Conservation (phyloP, 2,329 filamentous ascomycete species). For the Sphaerulina vaccinii region DNA sequence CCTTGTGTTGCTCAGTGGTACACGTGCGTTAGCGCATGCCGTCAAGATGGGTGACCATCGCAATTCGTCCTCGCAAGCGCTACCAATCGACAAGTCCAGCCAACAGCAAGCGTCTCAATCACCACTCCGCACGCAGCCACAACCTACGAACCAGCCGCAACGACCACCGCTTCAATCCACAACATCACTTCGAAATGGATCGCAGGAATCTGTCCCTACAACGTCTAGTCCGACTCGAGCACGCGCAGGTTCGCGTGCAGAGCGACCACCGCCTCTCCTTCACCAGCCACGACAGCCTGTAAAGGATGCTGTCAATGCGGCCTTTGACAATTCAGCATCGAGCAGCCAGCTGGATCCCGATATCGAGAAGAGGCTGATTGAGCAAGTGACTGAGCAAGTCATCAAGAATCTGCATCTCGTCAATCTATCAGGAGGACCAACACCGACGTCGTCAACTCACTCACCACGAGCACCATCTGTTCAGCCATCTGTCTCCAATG, state of each 20-base stretch:
- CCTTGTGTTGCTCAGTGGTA: constrained; percentile 1
- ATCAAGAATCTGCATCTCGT: constrained; percentile 39
- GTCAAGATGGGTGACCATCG: constrained; percentile 15
- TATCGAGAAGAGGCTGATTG: constrained; percentile 60
- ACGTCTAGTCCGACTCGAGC: constrained; percentile 16
- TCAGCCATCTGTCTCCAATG: constrained; percentile 26
- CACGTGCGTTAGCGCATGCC: constrained; percentile 11
- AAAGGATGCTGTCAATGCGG: constrained; percentile 57
- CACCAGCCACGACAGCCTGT: constrained; percentile 45
- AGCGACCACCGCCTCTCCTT: constrained; percentile 19
- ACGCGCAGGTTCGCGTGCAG: constrained; percentile 17
- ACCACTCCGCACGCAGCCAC: constrained; percentile 1
- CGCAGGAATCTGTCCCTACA: constrained; percentile 11
- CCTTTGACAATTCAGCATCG: constrained; percentile 53
- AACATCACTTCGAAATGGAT: constrained; percentile 1
- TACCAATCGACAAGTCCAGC: background rate
- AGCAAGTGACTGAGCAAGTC: constrained; percentile 57
- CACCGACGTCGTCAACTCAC: constrained; percentile 32
- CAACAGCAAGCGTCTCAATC: background rate
- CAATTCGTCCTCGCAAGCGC: constrained; percentile 10
- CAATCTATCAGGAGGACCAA: constrained; percentile 19
- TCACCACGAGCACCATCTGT: constrained; percentile 24
- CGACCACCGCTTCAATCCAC: constrained; percentile 9
- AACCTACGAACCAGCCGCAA: constrained; percentile 7
- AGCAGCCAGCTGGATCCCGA: constrained; percentile 57